These are phyloP conservation scores for Oxyria digyna DNA, from an alignment of 148 eudicot genomes.

Conservation along the genomic window DNA sequence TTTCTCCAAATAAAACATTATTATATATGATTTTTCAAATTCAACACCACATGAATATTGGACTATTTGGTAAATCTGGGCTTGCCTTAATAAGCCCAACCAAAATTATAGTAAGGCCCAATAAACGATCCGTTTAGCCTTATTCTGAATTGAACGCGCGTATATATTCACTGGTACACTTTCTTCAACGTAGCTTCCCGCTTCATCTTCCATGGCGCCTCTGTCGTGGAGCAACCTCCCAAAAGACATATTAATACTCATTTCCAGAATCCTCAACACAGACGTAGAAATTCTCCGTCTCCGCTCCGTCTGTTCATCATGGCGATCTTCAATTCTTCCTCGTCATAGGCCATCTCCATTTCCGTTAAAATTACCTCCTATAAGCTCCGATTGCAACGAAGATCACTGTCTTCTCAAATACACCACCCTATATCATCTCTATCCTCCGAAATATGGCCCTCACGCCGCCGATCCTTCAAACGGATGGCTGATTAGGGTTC, in stretches of 20 bases:
- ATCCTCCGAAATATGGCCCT: background rate
- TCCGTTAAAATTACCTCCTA: background rate
- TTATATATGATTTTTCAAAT: too few species aligned
- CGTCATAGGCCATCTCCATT: background rate
- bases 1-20: too few species aligned
- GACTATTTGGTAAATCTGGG: too few species aligned
- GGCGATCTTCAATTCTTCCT: conserved; percentile 10
- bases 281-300: conserved; percentile 9
- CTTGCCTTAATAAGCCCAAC: too few species aligned
- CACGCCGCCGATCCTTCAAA: background rate
- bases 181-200: too few species aligned
- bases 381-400: too few species aligned
- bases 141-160: too few species aligned
- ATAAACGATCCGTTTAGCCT: background rate
- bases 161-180: too few species aligned
- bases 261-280: conserved; percentile 8
- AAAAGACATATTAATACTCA: background rate
- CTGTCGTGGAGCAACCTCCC: conserved; percentile 4
- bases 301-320: conserved; percentile 12
- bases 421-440: background rate
- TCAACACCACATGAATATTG: too few species aligned
- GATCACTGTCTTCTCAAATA: background rate
- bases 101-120: background rate
- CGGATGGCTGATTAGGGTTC: background rate
- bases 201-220: background rate